Percentiles rank a stretch among this genome's conserved stretches.
These are phyloP conservation scores for Fusarium clavum DNA, from an alignment of 2,329 filamentous ascomycete genomes.

Conservation along the genomic window DNA sequence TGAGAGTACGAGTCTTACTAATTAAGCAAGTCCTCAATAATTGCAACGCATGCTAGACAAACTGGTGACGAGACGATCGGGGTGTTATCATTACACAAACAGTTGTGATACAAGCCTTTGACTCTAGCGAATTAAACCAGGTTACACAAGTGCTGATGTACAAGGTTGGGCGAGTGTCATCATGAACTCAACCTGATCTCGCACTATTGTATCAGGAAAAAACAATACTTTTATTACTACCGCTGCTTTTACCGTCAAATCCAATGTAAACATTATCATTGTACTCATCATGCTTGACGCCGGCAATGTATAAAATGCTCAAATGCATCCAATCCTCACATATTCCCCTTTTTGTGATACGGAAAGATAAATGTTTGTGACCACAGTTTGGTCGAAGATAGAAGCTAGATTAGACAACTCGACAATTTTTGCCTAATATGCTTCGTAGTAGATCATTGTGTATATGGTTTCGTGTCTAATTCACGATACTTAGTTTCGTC, in stretches of 20 bases:
- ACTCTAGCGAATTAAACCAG: background rate
- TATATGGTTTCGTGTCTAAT: background rate
- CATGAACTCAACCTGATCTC: background rate
- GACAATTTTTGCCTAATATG: background rate
- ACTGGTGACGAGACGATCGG: background rate
- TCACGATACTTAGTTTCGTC: background rate
- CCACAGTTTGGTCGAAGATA: background rate
- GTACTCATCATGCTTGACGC: background rate
- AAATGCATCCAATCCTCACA: background rate
- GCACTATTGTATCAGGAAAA: background rate
- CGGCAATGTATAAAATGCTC: background rate
- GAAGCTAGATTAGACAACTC: background rate
- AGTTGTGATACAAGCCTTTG: background rate
- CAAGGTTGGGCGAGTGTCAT: background rate
- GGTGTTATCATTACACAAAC: background rate
- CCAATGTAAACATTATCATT: background rate
- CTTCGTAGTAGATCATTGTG: background rate
- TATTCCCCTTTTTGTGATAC: background rate
- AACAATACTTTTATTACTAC: background rate
- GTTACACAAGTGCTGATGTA: background rate
- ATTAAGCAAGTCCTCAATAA: background rate
- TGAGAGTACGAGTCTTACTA: background rate
- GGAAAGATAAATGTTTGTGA: background rate
- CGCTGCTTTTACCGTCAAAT: background rate
- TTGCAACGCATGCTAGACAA: background rate